Evolutionary conservation across 352 stramenopile genomes (phyloP), one percentile per base, ranked within the genome.

Genomic region (Aphanomyces euteiches): DNA sequence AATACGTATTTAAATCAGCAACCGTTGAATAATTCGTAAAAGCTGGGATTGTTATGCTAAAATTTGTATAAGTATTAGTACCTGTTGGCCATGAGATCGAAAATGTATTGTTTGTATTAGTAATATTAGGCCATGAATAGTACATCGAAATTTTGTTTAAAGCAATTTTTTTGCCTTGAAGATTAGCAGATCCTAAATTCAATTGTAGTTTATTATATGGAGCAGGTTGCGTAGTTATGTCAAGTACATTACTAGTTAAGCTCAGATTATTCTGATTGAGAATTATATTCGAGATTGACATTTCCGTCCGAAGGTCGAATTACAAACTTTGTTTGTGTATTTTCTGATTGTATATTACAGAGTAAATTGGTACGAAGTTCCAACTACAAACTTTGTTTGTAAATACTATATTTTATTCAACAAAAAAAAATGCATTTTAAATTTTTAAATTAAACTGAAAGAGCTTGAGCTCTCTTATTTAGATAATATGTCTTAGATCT

Each of bases 401-500:
- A 34, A 36, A 57, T 57, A 48, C 43, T 48, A 57, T 57, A 57
- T 57, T 57, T 57, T 57, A 57, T 57, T 57, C 48, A 57, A 57
- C 48, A 57, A 57, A 57, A 57, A 48, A 57, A 57, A 57, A 57
- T 57, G 48, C 48, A 57, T 57, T 57, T 57, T 57, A 34, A 57
- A 57, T 57, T 57, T 57, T 57, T 57, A 19, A 57, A 57, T 57
- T 57, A 57, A 57, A 34, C 48, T 57, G 48, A 57, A 57, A 57
- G 6, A 57, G 48, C 6, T 57, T 36, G 48, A 57, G 48, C 48
- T 57, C 19, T 57, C 12, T 57, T 57, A 57, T 57, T 57, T 57
- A 57, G 48, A 57, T 57, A 57, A 57, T 57, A 57, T 57, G 48
- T 34, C 48, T 57, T 57, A 57, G 57, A 73, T 73, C 57, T 73